Evolutionary conservation across 2,329 filamentous ascomycete species (phyloP), one percentile per base, ranked within the genome.

Genomic region (Diaporthe humulicola): DNA sequence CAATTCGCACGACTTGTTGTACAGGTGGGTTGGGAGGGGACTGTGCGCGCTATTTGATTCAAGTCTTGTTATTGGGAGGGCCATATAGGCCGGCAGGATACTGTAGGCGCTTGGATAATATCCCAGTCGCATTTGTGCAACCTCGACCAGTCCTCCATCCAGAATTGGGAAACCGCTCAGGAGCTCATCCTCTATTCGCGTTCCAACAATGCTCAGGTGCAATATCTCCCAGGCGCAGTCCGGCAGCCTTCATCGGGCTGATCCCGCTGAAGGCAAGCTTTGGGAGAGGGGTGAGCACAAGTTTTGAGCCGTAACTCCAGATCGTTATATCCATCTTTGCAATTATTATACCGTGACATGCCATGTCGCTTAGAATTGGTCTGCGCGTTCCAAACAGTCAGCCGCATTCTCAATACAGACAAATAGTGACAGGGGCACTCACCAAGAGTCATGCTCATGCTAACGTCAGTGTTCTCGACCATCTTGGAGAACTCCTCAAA

Each of bases 401-500:
- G 64, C 64, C 33, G 14, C 48, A 22, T 12, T 4, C 33, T 28
- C 48, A 52, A 4, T 8, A 28, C 33, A 14, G 33, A 22, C 8
- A 12, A 22, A 19, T 33, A 28, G 42, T 5, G n/a, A 57, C 2
- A 36, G 38, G 7, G 28, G 64, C 76, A 88, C 88, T 84, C 81
- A 92, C 92, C 91, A 81, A 93, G 86, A 79, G 92, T 93, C 91
- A 93, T 93, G 86, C 91, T 93, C 89, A 93, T 92, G 86, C 90
- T 93, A 79, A 93, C 89, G 81, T 93, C 92, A 73, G 96, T 98
- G 84, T 94, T 98, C 90, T 98, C 96, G 70, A 99, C 97, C 96
- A 99, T 98, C 87, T 97, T 95, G 76, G 93, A 96, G 83, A 99
- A 99, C 89, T 99, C 97, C 86, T 98, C 95, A 81, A 99, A 99